Evolutionary conservation across 2,329 filamentous ascomycete genomes (phyloP).

Genomic region (Aureobasidium pullulans): DNA sequence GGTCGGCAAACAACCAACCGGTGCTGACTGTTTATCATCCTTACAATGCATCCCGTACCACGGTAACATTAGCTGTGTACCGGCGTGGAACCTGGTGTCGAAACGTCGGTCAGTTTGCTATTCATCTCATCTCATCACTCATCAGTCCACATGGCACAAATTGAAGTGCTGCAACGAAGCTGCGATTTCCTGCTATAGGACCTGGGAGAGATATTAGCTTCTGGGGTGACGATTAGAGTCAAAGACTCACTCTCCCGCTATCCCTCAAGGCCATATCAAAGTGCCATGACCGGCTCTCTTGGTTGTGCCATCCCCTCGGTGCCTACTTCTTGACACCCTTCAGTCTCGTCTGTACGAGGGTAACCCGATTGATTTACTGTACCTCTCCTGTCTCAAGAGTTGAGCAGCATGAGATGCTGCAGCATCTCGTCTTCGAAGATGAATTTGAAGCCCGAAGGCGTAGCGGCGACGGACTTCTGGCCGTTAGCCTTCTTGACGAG

Average conservation of each 20-base stretch:
- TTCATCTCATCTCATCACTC: background rate
- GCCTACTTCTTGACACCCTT: background rate
- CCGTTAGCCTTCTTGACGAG: background rate
- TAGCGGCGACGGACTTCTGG: background rate
- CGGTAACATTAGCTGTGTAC: too few species aligned
- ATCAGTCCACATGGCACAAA: background rate
- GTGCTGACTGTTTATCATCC: too few species aligned
- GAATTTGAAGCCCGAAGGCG: background rate
- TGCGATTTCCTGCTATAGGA: background rate
- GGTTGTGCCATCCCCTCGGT: background rate
- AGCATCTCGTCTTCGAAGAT: constrained; percentile 8
- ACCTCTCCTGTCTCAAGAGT: background rate
- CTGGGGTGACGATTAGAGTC: background rate
- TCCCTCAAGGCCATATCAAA: background rate
- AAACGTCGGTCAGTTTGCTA: background rate
- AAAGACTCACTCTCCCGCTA: background rate
- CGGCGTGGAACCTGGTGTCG: background rate
- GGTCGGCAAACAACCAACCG: background rate
- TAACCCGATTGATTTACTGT: background rate
- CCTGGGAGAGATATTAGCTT: background rate
- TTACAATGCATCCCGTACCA: too few species aligned
- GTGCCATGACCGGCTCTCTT: background rate
- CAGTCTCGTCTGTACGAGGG: background rate
- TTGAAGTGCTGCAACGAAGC: background rate
- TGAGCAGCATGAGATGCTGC: constrained; percentile 8